Evolutionary conservation across 2,329 filamentous ascomycete genomes (phyloP), one percentile per base, ranked within the genome.

Genomic region (Clarireedia sp.): DNA sequence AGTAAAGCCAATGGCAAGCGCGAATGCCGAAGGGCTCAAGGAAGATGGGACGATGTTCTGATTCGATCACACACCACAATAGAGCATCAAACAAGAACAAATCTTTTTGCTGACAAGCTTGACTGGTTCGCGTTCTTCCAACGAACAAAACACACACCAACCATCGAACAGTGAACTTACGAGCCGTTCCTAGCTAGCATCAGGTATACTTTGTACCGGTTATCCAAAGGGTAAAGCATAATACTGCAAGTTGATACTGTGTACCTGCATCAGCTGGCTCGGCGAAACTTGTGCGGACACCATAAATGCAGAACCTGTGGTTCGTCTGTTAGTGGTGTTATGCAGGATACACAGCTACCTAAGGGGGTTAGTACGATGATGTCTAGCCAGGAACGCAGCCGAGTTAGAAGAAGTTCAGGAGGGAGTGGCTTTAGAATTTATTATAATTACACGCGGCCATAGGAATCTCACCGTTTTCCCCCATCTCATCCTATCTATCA

Each of bases 351-450:
- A 26, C n/a, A 47, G 29, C 29, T 33, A 33, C 29, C 12, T 33
- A 38, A 37, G 0, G 3, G 19, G 50, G 10, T 37, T 53, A 53
- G 50, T 19, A 23, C 21, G 10, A 16, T 19, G 16, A 14, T 16
- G 17, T 47, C 50, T 47, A 52, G 50, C 48, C 50, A 53, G 50
- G 50, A 53, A 53, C 40, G 50, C 50, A 17, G 19, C 21, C 29
- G n/a, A 33, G 29, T 33, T 33, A 12, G 12, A 10, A 12, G 29
- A 33, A 6, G 8, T 52, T 37, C 2, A 52, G 36, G 16, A 44
- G 29, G 50, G 21, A 47, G 50, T 53, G 50, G 41, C 29, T 24
- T 37, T 53, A 53, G 41, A 3, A 29, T 9, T 45, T 3, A 29
- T 23, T 24, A n/a, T 14, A 46, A 37, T 38, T n/a, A n/a, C n/a